Evolutionary conservation across 805 yeast species (phyloP).

Genomic region (Saccharomycopsis javanensis): DNA sequence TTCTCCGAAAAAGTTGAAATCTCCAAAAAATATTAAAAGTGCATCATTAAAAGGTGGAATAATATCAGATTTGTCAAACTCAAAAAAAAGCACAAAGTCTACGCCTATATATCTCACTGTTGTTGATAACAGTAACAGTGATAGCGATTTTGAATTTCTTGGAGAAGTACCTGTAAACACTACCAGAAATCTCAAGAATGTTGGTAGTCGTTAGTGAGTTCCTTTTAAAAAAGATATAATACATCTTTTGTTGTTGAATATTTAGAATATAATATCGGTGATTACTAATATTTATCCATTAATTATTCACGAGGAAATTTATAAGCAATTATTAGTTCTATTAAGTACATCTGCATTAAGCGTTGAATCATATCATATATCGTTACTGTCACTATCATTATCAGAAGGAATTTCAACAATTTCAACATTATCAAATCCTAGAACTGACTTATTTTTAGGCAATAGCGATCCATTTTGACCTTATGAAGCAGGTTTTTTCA

Average conservation of each 20-base stretch:
- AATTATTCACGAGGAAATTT: no score
- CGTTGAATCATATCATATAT: background rate
- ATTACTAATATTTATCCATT: no score
- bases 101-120: background rate
- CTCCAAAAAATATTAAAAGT: background rate
- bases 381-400: background rate
- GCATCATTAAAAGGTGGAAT: background rate
- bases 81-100: background rate
- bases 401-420: background rate
- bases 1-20: background rate
- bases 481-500: background rate
- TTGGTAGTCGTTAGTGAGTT: background rate
- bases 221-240: background rate
- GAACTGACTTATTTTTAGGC: background rate
- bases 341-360: no score
- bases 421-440: background rate
- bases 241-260: no score
- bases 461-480: background rate
- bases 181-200: background rate
- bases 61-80: background rate
- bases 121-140: background rate
- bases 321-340: no score
- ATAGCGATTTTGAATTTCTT: slow-evolving; percentile 2
- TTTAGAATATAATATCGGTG: no score
- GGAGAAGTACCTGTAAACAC: background rate